These are phyloP conservation scores for Turnera subulata DNA, from an alignment of 345 rosid genomes.

Conservation along the genomic window DNA sequence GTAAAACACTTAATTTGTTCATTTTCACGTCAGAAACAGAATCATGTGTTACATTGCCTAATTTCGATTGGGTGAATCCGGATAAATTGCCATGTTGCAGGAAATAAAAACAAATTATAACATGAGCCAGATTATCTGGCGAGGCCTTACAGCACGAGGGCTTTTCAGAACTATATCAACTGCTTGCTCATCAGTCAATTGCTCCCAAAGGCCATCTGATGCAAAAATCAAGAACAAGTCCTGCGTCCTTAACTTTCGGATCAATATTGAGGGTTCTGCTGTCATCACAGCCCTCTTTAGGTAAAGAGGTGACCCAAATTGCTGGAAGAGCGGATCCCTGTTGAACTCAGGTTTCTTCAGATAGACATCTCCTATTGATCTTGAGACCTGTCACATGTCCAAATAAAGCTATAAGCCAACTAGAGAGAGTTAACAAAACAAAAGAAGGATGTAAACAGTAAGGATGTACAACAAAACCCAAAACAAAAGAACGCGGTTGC, in stretches of 20 bases:
- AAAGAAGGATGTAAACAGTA: too few species aligned
- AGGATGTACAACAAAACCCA: too few species aligned
- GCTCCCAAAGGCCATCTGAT: constrained; percentile 63
- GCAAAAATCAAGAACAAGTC: constrained; percentile 49
- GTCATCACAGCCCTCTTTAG: constrained; percentile 43
- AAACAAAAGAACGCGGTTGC: too few species aligned
- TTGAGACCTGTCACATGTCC: constrained; percentile 51
- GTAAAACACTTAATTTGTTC: not conserved
- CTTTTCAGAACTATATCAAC: constrained; percentile 36
- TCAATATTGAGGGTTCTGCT: constrained; percentile 46
- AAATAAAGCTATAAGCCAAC: too few species aligned
- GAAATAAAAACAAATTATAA: not conserved
- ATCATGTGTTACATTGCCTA: too few species aligned
- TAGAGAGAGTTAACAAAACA: too few species aligned
- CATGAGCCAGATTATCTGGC: not conserved
- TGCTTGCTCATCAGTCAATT: constrained; percentile 43
- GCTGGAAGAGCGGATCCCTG: constrained; percentile 29
- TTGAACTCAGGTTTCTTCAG: constrained; percentile 48
- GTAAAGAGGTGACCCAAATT: constrained; percentile 33
- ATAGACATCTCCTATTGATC: constrained; percentile 52
- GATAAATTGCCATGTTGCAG: not conserved
- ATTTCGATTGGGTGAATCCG: too few species aligned
- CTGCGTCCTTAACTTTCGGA: constrained; percentile 31
- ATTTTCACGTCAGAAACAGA: not conserved
- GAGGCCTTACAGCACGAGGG: constrained; percentile 37